Conservation (phyloP, 805 yeast genomes). For the Teunomyces stri region DNA sequence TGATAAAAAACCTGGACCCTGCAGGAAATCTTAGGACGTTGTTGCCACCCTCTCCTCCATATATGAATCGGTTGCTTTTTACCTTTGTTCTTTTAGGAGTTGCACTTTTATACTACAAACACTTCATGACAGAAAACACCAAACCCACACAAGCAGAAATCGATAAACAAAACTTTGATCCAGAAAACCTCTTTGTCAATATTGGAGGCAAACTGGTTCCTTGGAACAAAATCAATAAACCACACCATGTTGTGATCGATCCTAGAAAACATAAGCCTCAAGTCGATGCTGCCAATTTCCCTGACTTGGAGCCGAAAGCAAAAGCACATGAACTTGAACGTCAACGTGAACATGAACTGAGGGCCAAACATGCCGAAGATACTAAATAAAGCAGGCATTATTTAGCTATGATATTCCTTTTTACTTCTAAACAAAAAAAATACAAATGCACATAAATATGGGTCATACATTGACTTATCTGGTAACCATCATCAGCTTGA, state of each 20-base stretch:
- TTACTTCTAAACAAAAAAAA: no score
- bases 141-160: constrained; percentile 5
- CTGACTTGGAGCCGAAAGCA: constrained; percentile 33
- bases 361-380: background rate
- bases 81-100: constrained; percentile 1
- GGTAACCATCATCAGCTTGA: no score
- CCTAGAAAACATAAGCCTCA: constrained; percentile 24
- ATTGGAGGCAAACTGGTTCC: constrained; percentile 40
- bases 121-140: constrained; percentile 5
- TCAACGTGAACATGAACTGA: constrained; percentile 1
- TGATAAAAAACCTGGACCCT: background rate
- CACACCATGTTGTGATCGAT: constrained; percentile 30
- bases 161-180: constrained; percentile 12
- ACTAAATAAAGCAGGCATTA: background rate
- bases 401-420: no score
- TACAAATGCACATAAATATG: no score
- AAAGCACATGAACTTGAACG: constrained; percentile 23
- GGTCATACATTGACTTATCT: no score
- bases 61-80: background rate
- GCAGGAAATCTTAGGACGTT: background rate
- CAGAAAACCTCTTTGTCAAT: constrained; percentile 25
- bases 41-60: constrained; percentile 3
- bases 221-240: constrained; percentile 34
- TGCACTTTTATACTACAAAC: constrained; percentile 7
- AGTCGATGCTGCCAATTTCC: constrained; percentile 23